phyloP scores from a whole-genome alignment of 352 stramenopile genomes.

The Globisporangium megalacanthum region DNA sequence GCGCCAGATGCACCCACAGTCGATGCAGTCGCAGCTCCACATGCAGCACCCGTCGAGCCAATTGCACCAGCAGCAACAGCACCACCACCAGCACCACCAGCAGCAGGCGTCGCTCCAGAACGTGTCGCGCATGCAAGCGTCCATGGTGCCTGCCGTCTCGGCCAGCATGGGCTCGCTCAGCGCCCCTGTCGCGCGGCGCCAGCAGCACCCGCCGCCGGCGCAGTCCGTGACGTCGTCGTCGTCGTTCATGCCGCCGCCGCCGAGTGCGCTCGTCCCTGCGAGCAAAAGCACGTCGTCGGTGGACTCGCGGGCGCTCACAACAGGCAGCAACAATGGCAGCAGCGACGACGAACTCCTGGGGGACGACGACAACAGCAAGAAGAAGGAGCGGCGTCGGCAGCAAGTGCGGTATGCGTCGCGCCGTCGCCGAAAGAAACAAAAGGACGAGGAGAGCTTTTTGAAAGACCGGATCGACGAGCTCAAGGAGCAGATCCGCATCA shows the following conservation, averaged over 20 bases:
- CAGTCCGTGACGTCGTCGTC: slow-evolving; percentile 18
- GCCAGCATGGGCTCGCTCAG: slow-evolving; percentile 5
- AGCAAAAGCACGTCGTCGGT: slow-evolving; percentile 21
- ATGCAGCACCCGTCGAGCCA: slow-evolving; percentile 11
- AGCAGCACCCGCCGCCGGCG: slow-evolving; percentile 9
- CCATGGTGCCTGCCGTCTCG: slow-evolving; percentile 7
- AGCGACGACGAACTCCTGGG: slow-evolving; percentile 50
- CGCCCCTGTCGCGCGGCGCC: slow-evolving; percentile 2
- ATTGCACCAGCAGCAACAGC: slow-evolving; percentile 7
- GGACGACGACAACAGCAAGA: slow-evolving; percentile 62
- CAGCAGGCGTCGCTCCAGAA: slow-evolving; percentile 8
- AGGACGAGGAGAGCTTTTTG: slow-evolving; percentile 79
- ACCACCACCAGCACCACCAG: background rate
- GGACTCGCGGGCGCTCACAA: slow-evolving; percentile 37
- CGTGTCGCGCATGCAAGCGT: slow-evolving; percentile 12
- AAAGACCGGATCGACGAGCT: slow-evolving; percentile 77
- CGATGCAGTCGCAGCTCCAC: slow-evolving; percentile 17
- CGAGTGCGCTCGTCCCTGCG: slow-evolving; percentile 35
- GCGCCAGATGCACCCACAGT: slow-evolving; percentile 14
- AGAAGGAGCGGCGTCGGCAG: slow-evolving; percentile 73
- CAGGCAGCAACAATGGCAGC: slow-evolving; percentile 46
- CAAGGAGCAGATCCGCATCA: slow-evolving; percentile 83
- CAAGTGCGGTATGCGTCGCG: slow-evolving; percentile 78
- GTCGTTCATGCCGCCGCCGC: slow-evolving; percentile 13
- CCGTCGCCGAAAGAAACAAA: slow-evolving; percentile 78